phyloP scores from a whole-genome alignment of 345 rosid genomes.

The Melaleuca alternifolia region DNA sequence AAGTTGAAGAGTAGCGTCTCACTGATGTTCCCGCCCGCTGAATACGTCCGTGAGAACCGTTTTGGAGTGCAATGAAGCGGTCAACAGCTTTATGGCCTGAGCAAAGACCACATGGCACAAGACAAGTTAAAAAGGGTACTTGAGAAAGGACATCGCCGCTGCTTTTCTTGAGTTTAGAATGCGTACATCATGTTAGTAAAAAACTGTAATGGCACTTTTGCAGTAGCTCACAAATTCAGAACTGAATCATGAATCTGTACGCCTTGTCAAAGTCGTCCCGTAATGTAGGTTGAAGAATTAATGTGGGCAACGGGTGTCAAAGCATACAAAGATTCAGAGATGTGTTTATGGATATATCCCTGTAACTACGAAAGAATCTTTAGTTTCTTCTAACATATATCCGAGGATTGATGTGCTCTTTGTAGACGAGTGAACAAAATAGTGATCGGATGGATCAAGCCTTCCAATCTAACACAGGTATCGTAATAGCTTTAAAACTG shows the following conservation, averaged over 20 bases:
- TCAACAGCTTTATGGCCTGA: not conserved
- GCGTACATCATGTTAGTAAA: not conserved
- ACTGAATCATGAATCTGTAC: not conserved
- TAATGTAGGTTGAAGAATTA: not conserved
- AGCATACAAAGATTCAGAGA: not conserved
- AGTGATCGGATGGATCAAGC: not conserved
- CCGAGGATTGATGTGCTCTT: not conserved
- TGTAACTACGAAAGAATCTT: not conserved
- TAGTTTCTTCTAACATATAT: not conserved
- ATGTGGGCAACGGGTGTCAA: not conserved
- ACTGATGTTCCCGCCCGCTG: not conserved
- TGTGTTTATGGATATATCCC: not conserved
- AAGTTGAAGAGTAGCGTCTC: not conserved
- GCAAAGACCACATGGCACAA: not conserved
- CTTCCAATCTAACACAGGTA: not conserved
- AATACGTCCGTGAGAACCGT: not conserved
- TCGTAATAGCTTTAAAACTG: not conserved
- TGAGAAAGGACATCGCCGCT: not conserved
- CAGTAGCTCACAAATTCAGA: not conserved
- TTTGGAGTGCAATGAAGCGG: not conserved
- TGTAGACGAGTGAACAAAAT: not conserved
- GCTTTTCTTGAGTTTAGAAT: not conserved
- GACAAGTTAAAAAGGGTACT: not conserved
- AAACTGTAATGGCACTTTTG: not conserved
- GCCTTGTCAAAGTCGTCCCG: not conserved